Evolutionary conservation across 2,329 filamentous ascomycete species (phyloP), one percentile per base, ranked within the genome.

Genomic region (Thielaviopsis ethacetica): DNA sequence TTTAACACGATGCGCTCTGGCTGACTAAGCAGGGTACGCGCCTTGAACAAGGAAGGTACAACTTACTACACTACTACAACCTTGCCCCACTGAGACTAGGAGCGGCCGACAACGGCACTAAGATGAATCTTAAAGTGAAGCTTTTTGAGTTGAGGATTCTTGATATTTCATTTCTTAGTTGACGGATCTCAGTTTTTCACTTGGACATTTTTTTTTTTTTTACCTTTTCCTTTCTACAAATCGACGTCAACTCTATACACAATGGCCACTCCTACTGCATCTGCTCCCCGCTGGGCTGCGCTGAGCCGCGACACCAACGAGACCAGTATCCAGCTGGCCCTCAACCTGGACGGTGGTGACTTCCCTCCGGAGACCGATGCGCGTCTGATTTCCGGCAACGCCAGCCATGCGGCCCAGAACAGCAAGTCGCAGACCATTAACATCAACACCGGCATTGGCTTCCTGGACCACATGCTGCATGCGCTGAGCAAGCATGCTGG

Each of bases 381-480:
- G 57, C 76, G 73, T 63, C 75, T 82, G 62, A 71, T 76, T 63
- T 55, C 62, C 26, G 70, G 73, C 60, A 73, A 71, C 41, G 80
- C 80, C 61, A 76, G 77, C 59, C 93, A 98, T 70, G 91, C 93
- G 30, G 84, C 85, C 1, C 91, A 98, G 72, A 76, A 83, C 63
- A 91, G 87, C 65, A 83, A 85, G 65, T 87, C 84, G 50, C 93
- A 97, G 72, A 83, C 82, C 62, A 96, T 97, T 69, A 82, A 82
- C 68, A 79, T 97, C 64, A 84, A 88, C 77, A 95, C 91, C 0
- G 93, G 93, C 64, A 95, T 98, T 71, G 93, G 93, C 61, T 98
- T 98, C 73, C 78, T 98, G 59, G 93, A 98, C 75, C 93, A 98
- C 76, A 97, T 98, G 91, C 80, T 97, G 56, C 93, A 98, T 72